A percentile compares a stretch with the other conserved stretches of the same genome.
phyloP scores from a whole-genome alignment of 371 early-diverging fungal species.

The Paraphysoderma sedebokerense region DNA sequence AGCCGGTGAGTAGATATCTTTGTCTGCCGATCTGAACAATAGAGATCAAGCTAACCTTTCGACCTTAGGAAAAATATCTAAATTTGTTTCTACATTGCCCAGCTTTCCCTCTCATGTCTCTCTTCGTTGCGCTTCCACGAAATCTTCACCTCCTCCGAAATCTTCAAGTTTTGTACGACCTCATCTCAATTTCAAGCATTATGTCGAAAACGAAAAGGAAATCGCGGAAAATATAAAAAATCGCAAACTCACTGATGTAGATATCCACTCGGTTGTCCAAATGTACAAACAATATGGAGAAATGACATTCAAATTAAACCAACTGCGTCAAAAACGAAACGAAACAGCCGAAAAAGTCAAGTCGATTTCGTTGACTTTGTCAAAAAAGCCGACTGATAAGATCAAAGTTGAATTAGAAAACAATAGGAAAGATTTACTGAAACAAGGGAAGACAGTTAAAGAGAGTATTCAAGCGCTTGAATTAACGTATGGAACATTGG shows the following conservation, averaged over 20 bases:
- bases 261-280: slow-evolving; percentile 18
- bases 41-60: too few relatives aligned
- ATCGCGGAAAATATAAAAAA: slow-evolving; percentile 29
- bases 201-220: slow-evolving; percentile 26
- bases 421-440: slow-evolving; percentile 14
- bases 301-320: slow-evolving; percentile 15
- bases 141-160: too few relatives aligned
- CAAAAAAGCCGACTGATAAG: not conserved
- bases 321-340: slow-evolving; percentile 26
- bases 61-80: too few relatives aligned
- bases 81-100: too few relatives aligned
- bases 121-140: too few relatives aligned
- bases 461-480: slow-evolving; percentile 19
- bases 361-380: slow-evolving; percentile 2
- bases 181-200: slow-evolving; percentile 16
- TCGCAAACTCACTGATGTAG: slow-evolving; percentile 28
- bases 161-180: too few relatives aligned
- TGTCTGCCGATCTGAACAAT: too few relatives aligned
- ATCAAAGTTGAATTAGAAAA: slow-evolving; percentile 1
- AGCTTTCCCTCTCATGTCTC: too few relatives aligned
- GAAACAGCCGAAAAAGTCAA: slow-evolving; percentile 14
- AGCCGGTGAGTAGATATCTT: too few relatives aligned
- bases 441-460: slow-evolving; percentile 29
- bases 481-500: slow-evolving; percentile 13
- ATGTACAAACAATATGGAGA: slow-evolving; percentile 27